Percentiles rank a stretch among this genome's conserved stretches.
Conservation (phyloP, 495 filamentous ascomycete genomes). For the Aspergillus conjunctus region DNA sequence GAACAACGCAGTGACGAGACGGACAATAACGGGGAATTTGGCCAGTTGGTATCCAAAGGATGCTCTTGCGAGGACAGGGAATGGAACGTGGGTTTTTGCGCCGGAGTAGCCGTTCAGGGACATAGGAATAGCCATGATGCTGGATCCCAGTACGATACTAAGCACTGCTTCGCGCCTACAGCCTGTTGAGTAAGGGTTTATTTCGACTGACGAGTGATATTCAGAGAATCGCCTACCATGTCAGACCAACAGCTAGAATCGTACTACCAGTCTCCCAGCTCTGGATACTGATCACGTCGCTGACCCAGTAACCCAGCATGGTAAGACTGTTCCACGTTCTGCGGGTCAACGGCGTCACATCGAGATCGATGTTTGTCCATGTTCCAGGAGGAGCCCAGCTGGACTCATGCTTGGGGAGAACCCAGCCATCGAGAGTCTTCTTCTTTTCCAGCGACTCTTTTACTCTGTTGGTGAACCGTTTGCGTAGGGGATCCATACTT, state of each 20-base stretch:
- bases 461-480: conserved; percentile 1
- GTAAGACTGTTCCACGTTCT: neutral
- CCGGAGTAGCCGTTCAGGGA: conserved; percentile 1
- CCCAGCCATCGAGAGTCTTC: conserved; percentile 9
- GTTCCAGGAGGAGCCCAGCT: conserved; percentile 10
- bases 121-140: neutral
- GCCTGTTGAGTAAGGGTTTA: neutral
- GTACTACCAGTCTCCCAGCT: conserved; percentile 3
- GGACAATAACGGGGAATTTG: conserved; percentile 5
- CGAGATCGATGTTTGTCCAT: conserved; percentile 4
- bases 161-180: conserved; percentile 1
- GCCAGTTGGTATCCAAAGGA: conserved; percentile 1
- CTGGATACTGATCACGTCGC: conserved; percentile 4
- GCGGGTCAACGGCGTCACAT: conserved; percentile 1
- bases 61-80: conserved; percentile 1
- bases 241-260: conserved; percentile 3
- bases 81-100: conserved; percentile 3
- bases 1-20: neutral
- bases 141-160: neutral
- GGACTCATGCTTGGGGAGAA: conserved; percentile 8
- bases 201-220: neutral
- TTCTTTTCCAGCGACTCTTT: neutral
- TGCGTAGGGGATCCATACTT: neutral
- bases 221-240: neutral
- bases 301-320: conserved; percentile 4